Conservation (phyloP, 345 rosid species). For the Gossypioides kirkii region DNA sequence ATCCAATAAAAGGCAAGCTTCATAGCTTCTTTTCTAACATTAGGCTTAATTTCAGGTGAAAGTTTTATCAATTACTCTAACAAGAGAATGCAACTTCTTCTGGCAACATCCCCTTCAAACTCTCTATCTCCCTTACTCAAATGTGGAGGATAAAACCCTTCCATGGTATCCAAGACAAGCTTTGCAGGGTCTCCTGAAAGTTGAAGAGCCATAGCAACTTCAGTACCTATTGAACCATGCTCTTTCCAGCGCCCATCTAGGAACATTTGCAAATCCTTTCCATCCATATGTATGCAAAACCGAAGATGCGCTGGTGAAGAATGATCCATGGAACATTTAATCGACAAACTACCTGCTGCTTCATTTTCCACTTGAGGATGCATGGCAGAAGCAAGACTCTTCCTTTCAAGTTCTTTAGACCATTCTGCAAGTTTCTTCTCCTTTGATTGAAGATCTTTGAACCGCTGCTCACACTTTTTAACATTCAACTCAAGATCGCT, state of each 20-base stretch:
- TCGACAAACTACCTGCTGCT: neutral
- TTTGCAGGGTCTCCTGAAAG: conserved; percentile 28
- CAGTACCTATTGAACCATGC: conserved; percentile 9
- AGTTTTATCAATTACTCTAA: conserved; percentile 19
- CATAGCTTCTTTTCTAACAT: conserved; percentile 23
- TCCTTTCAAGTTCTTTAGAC: conserved; percentile 14
- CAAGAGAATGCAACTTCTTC: conserved; percentile 15
- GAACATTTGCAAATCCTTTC: conserved; percentile 22
- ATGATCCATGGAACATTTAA: neutral
- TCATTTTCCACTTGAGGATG: neutral
- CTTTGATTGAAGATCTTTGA: neutral
- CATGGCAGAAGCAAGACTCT: neutral
- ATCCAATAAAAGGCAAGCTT: conserved; percentile 25
- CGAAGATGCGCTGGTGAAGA: conserved; percentile 4
- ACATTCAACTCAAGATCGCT: neutral
- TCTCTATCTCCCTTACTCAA: conserved; percentile 8
- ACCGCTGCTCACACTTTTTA: neutral
- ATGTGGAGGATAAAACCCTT: conserved; percentile 22
- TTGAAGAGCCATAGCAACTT: conserved; percentile 16
- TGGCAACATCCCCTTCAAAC: conserved; percentile 8
- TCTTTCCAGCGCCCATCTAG: conserved; percentile 17
- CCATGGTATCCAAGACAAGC: conserved; percentile 28
- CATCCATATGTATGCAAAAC: conserved; percentile 5
- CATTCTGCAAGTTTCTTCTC: conserved; percentile 4
- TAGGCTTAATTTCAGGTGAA: conserved; percentile 18